Evolutionary conservation across 805 yeast genomes (phyloP), one percentile per base, ranked within the genome.

Genomic region (Candida sonorensis): DNA sequence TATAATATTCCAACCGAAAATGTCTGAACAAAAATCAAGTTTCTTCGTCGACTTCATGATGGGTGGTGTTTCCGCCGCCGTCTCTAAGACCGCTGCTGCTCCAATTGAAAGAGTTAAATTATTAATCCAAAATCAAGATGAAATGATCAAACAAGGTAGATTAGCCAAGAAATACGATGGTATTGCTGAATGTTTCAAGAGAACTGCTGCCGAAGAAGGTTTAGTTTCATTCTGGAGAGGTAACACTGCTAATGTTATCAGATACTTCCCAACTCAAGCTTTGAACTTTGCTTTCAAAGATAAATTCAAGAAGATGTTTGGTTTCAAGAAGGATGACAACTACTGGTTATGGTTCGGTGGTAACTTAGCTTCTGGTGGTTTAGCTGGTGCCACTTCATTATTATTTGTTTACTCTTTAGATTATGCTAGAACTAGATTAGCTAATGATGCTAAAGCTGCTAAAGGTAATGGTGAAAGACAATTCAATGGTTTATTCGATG

Each of bases 41-140:
- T 74, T 74, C 64, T 54, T 66, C 53, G 55, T 70, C 59, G 82
- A 78, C 64, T 84, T 84, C 77, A 59, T 84, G 69, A 86, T 88
- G 96, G 96, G 96, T 71, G 96, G 96, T 86, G 94, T 87, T 54
- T 86, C 96, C 72, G 96, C 96, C 72, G 96, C 96, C 60, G 88
- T 87, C 71, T 82, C 95, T 53, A 87, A 87, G 80, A 87, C 96
- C 47, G 96, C 94, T 47, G 95, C 95, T 59, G 94, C 95, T 56
- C 95, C 95, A 67, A 86, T 86, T 62, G 95, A 86, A 74, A 81
- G 97, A 75, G 95, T 87, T 63, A 87, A 87, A 76, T 75, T 87
- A 57, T 78, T 87, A 68, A 85, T 87, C 66, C 97, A 87, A 75
- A 87, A 88, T 72, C 97, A 87, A 72, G 96, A 88, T 65, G 96